Evolutionary conservation across 176 grass and related monocot species (phyloP).

Genomic region (Miscanthus lutarioriparius): DNA sequence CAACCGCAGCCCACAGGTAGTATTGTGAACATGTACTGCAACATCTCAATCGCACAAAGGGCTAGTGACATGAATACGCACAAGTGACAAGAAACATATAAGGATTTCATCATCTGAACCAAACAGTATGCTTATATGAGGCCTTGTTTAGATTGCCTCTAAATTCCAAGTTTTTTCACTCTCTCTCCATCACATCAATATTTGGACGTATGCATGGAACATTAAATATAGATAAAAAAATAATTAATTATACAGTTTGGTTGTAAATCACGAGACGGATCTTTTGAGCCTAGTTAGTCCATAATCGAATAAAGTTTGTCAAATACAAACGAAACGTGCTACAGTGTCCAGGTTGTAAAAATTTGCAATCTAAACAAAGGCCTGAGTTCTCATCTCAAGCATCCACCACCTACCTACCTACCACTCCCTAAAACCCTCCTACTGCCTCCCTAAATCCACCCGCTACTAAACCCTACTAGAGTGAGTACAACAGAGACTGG

Average conservation of each 20-base stretch:
- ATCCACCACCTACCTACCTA: slow-evolving; percentile 18
- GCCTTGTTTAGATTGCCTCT: no score
- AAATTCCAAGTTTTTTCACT: no score
- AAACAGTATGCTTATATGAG: slow-evolving; percentile 39
- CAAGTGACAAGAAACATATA: slow-evolving; percentile 21
- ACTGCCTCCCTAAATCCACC: slow-evolving; percentile 10
- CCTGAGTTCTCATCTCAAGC: slow-evolving; percentile 12
- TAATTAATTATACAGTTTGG: no score
- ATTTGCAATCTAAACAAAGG: no score
- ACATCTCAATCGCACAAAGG: neutral
- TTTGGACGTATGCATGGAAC: no score
- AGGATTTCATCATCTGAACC: slow-evolving; percentile 37
- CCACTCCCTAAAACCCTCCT: slow-evolving; percentile 13
- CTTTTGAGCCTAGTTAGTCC: no score
- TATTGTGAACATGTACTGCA: neutral
- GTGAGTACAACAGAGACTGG: slow-evolving; percentile 34
- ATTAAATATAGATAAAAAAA: no score
- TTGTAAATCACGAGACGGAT: no score
- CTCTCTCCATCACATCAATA: no score
- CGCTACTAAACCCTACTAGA: slow-evolving; percentile 18
- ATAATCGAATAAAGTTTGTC: no score
- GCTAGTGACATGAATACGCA: neutral
- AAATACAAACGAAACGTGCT: no score
- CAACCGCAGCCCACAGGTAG: neutral
- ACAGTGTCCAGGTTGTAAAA: no score